Base-by-base conservation (phyloP, 768 basidiomycete genomes). In the Lactarius hatsudake region DNA sequence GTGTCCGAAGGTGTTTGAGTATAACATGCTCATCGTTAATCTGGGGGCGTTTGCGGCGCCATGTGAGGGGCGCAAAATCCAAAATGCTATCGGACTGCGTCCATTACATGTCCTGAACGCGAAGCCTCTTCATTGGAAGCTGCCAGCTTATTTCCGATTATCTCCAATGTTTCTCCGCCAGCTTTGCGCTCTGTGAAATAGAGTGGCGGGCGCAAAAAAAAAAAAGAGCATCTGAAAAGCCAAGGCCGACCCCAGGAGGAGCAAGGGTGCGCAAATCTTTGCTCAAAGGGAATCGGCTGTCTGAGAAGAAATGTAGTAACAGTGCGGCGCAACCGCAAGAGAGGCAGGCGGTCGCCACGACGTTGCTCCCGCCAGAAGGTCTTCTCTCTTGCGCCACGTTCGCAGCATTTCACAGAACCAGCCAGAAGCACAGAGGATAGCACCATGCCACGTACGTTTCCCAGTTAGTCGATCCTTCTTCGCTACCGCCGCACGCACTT, bases 81-180 rank as follows among this genome's bases (percentile, higher is more conserved):
- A 53, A 53, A 53, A 53, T 28, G 26, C 51, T 26, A 53, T 26
- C 51, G 51, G 51, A 53, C 51, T 20, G 23, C 51, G 51, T 15
- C 51, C 26, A 12, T 53, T 53, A 23, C 23, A 53, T 13, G 51
- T 53, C 26, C 26, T n/a, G 13, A 26, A 23, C 23, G 26, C 51
- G 51, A 53, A 53, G 51, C 23, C 5, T 5, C 13, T 53, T 26
- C 51, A 53, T 53, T 53, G 51, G 51, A 53, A 53, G 51, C 51
- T 53, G 51, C 51, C 23, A 53, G 51, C 51, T 53, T 53, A 53
- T 26, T 53, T 13, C 51, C 51, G 51, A 53, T 53, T 53, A 53
- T 26, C 51, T 53, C 51, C 51, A 26, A 26, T 17, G 51, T 53
- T 53, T 26, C 51, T 53, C 51, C 51, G 26, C 51, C 51, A 53